Evolutionary conservation across 345 rosid species (phyloP), one percentile per base, ranked within the genome.

Genomic region (Excoecaria cochinchinensis): DNA sequence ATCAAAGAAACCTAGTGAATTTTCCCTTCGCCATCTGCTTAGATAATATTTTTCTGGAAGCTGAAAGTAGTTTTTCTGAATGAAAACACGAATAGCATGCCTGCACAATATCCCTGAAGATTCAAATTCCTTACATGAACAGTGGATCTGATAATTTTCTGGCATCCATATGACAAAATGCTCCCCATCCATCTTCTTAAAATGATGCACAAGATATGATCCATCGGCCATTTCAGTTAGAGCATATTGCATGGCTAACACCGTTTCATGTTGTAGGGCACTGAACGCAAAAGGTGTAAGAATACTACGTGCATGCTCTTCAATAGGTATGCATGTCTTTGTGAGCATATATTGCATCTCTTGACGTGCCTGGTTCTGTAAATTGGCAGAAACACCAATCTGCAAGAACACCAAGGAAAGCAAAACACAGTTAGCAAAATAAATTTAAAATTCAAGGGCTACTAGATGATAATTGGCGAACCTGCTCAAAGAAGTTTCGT

Each of bases 121-220:
- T 79, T 95, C 95, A 70, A 95, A 92, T 80, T 90, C 97, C 88
- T 95, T 95, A 77, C 97, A 95, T 0, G 98, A 91, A 82, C 98
- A 94, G 66, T 83, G 92, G 65, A 94, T 84, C 72, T 90, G 92
- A 73, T 91, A 97, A 55, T 87, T 92, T 71, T 90, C 92, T 9
- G 88, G 85, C 57, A 88, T 86, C 93, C 97, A 91, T 55, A 88
- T 77, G 55, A 91, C 94, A 69, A 88, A 80, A 75, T 83, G 84
- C 68, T 92, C 97, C 11, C 88, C 84, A 51, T 95, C 97, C 90
- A 95, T 82, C 86, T 92, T 92, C 85, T 92, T 88, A 71, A 75
- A 90, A 78, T 95, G 95, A 56, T 82, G 88, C 70, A 92, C 83
- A 63, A 89, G 86, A 84, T 78, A 90, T 19, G 99, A 90, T 71